phyloP scores from a whole-genome alignment of 768 basidiomycete genomes.

The Rhodotorula kratochvilovae region DNA sequence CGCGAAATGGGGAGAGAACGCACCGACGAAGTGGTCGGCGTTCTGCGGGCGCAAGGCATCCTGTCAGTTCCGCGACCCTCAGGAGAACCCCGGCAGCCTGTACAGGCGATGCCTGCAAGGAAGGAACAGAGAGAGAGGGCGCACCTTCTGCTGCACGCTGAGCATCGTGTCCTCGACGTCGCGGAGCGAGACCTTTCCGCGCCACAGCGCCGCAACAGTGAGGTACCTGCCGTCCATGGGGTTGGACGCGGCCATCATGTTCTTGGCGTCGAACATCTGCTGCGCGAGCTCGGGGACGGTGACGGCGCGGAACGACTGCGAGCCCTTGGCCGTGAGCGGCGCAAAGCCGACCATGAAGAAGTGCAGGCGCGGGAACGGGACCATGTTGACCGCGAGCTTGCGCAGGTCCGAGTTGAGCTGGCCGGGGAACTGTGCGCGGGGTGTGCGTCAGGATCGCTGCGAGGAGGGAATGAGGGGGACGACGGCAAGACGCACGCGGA shows the following conservation, averaged over 20 bases:
- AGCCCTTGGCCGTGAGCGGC: slow-evolving; percentile 75
- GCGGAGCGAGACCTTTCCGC: slow-evolving; percentile 99
- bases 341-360: slow-evolving; percentile 93
- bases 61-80: not conserved
- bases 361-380: slow-evolving; percentile 69
- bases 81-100: no score
- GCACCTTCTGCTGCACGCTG: slow-evolving; percentile 83
- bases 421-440: slow-evolving; percentile 70
- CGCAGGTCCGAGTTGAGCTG: slow-evolving; percentile 98
- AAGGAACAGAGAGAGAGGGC: no score
- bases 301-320: slow-evolving; percentile 74
- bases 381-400: slow-evolving; percentile 99
- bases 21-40: slow-evolving; percentile 81
- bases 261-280: slow-evolving; percentile 99
- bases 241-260: slow-evolving; percentile 99
- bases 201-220: slow-evolving; percentile 96
- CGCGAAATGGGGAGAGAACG: no score
- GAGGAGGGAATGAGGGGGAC: not conserved
- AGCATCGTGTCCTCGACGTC: slow-evolving; percentile 99
- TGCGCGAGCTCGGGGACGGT: slow-evolving; percentile 95
- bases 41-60: slow-evolving; percentile 49
- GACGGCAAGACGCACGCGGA: slow-evolving; percentile 55
- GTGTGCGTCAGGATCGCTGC: not conserved
- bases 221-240: slow-evolving; percentile 96
- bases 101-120: no score